These are phyloP conservation scores for Trypanosoma melophagium DNA, from an alignment of 208 protist species.

Conservation along the genomic window DNA sequence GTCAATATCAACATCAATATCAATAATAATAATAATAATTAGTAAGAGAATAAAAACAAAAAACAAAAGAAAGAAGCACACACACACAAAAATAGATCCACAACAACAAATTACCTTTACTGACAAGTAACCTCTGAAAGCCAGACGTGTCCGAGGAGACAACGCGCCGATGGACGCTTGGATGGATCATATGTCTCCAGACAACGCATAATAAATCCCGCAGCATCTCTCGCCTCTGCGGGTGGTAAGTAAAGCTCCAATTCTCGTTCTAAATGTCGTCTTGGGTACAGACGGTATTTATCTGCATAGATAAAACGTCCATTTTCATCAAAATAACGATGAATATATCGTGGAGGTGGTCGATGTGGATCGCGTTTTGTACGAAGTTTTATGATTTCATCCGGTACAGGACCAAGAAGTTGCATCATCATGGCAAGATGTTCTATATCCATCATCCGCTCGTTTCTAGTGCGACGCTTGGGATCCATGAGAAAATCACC, in stretches of 20 bases:
- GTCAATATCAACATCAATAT: too few species aligned
- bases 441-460: conserved; percentile 70
- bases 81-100: too few species aligned
- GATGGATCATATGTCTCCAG: conserved; percentile 62
- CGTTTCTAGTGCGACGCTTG: conserved; percentile 53
- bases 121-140: conserved; percentile 29
- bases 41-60: too few species aligned
- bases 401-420: conserved; percentile 64
- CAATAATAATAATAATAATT: too few species aligned
- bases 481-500: conserved; percentile 88
- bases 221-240: conserved; percentile 34
- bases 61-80: too few species aligned
- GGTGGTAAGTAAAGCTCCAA: conserved; percentile 44
- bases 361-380: neutral
- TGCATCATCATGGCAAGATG: conserved; percentile 86
- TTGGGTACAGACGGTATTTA: conserved; percentile 43
- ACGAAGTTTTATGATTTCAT: conserved; percentile 47
- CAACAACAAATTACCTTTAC: too few species aligned
- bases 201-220: conserved; percentile 69
- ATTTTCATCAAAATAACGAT: conserved; percentile 59
- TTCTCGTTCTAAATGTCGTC: conserved; percentile 51
- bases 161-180: conserved; percentile 47
- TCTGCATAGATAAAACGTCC: conserved; percentile 60
- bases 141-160: conserved; percentile 63
- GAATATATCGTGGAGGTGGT: conserved; percentile 58